phyloP scores from a whole-genome alignment of 306 rosid genomes.

The Calophaca sinica region DNA sequence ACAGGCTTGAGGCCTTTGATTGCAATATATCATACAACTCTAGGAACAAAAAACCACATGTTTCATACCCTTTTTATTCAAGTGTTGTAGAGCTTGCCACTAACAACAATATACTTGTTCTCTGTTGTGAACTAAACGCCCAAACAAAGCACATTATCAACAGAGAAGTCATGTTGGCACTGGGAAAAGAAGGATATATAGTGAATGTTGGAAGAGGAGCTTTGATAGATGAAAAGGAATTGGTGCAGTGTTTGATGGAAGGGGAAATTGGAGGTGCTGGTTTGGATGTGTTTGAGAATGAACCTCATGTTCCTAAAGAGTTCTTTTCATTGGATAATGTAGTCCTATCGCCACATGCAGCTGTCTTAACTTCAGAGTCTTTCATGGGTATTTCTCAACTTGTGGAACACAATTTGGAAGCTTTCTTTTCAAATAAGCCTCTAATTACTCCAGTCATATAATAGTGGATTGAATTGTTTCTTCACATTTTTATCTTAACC shows the following conservation, averaged over 20 bases:
- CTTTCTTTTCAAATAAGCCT: slow-evolving; percentile 62
- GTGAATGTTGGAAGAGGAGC: slow-evolving; percentile 61
- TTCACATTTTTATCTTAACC: neutral
- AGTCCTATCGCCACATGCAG: slow-evolving; percentile 59
- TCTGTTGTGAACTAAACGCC: slow-evolving; percentile 58
- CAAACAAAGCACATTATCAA: slow-evolving; percentile 56
- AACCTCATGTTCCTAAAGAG: slow-evolving; percentile 56
- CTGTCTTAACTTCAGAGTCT: slow-evolving; percentile 42
- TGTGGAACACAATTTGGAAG: slow-evolving; percentile 53
- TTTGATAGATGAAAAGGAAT: slow-evolving; percentile 53
- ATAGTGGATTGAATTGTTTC: neutral
- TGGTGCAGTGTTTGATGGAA: slow-evolving; percentile 28
- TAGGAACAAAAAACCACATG: slow-evolving; percentile 47
- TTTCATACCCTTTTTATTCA: slow-evolving; percentile 52
- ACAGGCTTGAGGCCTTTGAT: slow-evolving; percentile 56
- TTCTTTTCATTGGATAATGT: slow-evolving; percentile 56
- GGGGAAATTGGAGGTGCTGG: slow-evolving; percentile 53
- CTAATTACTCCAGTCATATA: slow-evolving; percentile 38
- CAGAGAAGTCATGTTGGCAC: slow-evolving; percentile 54
- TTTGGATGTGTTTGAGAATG: slow-evolving; percentile 71
- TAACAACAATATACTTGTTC: slow-evolving; percentile 45
- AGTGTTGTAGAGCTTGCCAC: slow-evolving; percentile 55
- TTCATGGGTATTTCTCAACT: neutral
- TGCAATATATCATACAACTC: slow-evolving; percentile 60
- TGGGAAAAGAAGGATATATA: slow-evolving; percentile 57